These are phyloP conservation scores for Inga oerstediana DNA, from an alignment of 306 rosid species.

Conservation along the genomic window DNA sequence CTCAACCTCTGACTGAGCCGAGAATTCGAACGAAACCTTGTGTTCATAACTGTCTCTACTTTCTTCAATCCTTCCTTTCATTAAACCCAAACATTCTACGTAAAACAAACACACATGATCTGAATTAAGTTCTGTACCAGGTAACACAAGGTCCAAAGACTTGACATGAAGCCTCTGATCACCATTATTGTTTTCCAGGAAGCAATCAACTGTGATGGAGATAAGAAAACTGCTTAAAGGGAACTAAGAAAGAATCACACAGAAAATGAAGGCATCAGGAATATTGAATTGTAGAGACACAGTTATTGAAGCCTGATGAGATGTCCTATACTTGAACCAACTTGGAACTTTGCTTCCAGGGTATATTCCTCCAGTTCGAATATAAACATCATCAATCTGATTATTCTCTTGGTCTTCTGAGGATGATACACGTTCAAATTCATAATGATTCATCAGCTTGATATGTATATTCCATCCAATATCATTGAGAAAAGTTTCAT, in stretches of 20 bases:
- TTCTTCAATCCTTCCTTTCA: not conserved
- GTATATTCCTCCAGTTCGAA: not conserved
- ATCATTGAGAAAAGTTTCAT: too few species aligned
- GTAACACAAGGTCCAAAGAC: not conserved
- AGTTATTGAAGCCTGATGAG: slow-evolving; percentile 1
- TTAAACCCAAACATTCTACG: not conserved
- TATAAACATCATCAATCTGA: not conserved
- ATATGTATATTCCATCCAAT: too few species aligned
- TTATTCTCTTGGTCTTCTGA: not conserved
- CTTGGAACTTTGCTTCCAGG: slow-evolving; percentile 1
- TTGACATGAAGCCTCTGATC: not conserved
- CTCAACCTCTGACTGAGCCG: slow-evolving; percentile 13
- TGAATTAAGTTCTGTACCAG: not conserved
- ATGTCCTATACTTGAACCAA: not conserved
- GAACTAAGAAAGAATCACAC: not conserved
- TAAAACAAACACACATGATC: slow-evolving; percentile 4
- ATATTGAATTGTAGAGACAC: not conserved
- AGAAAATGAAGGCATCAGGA: slow-evolving; percentile 6
- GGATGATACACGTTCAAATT: not conserved
- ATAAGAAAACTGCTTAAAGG: not conserved
- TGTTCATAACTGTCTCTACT: not conserved
- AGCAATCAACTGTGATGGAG: not conserved
- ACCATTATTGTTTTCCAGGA: not conserved
- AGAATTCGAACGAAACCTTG: slow-evolving; percentile 29
- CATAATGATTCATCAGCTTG: not conserved